phyloP scores from a whole-genome alignment of 2,329 filamentous ascomycete species.

The Apiospora hydei region DNA sequence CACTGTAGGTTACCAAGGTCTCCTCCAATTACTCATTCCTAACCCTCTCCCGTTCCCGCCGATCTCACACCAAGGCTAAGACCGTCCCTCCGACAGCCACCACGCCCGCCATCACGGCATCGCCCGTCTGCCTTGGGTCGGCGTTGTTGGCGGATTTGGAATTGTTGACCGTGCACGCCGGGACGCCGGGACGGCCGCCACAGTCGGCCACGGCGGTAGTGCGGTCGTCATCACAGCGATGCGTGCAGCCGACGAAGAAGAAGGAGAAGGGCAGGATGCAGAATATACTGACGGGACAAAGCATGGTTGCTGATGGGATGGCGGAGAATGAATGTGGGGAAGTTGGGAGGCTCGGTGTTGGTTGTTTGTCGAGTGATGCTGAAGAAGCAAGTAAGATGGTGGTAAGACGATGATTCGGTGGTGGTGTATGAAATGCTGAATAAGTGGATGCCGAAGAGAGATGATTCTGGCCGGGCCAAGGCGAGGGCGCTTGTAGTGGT shows the following conservation, averaged over 20 bases:
- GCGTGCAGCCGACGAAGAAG: neutral
- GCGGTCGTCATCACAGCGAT: neutral
- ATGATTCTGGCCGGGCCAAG: neutral
- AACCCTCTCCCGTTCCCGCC: neutral
- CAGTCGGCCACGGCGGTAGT: neutral
- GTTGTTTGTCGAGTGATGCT: neutral
- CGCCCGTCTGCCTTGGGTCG: neutral
- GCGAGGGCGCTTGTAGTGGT: too few relatives aligned
- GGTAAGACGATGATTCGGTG: neutral
- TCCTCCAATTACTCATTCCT: too few relatives aligned
- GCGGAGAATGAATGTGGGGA: neutral
- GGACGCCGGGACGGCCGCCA: neutral
- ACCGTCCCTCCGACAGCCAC: neutral
- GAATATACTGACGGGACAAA: neutral
- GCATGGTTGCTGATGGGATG: neutral
- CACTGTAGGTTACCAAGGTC: neutral
- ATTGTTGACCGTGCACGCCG: neutral
- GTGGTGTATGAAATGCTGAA: neutral
- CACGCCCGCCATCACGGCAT: neutral
- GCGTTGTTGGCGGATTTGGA: neutral
- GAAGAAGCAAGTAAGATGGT: neutral
- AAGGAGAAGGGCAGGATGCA: neutral
- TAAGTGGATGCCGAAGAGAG: neutral
- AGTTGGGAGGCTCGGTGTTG: neutral
- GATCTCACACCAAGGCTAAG: neutral